Evolutionary conservation across 2,329 filamentous ascomycete species (phyloP).

Genomic region (Clonostachys byssicola): DNA sequence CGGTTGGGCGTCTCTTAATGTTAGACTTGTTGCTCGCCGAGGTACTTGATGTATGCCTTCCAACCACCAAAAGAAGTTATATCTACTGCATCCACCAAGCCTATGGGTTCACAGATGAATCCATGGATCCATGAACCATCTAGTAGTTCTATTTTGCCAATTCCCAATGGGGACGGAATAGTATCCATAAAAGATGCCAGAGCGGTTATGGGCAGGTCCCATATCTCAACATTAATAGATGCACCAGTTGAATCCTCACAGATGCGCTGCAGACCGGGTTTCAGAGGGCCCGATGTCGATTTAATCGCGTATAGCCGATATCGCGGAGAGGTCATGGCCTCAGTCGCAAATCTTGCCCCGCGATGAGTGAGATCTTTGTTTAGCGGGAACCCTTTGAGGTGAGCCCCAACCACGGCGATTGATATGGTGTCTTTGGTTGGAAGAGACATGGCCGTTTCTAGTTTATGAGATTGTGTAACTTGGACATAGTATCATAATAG

Average conservation of each 20-base stretch:
- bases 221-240: conserved; percentile 27
- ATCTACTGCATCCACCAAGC: conserved; percentile 18
- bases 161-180: conserved; percentile 22
- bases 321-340: conserved; percentile 17
- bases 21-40: too few species aligned
- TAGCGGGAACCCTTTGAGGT: conserved; percentile 24
- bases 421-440: conserved; percentile 8
- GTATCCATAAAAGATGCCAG: conserved; percentile 24
- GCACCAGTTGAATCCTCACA: conserved; percentile 9
- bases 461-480: conserved; percentile 19
- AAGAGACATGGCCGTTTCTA: conserved; percentile 20
- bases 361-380: conserved; percentile 23
- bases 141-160: conserved; percentile 25
- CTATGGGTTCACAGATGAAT: conserved; percentile 28
- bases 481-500: conserved; percentile 18
- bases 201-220: conserved; percentile 20
- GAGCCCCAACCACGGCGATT: conserved; percentile 27
- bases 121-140: conserved; percentile 25
- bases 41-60: conserved; percentile 12
- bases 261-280: conserved; percentile 23
- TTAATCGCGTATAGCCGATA: conserved; percentile 22
- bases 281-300: conserved; percentile 9
- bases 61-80: conserved; percentile 24
- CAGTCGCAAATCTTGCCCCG: conserved; percentile 14
- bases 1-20: too few species aligned